These are phyloP conservation scores for Aphanomyces astaci DNA, from an alignment of 352 stramenopile genomes.

Conservation along the genomic window DNA sequence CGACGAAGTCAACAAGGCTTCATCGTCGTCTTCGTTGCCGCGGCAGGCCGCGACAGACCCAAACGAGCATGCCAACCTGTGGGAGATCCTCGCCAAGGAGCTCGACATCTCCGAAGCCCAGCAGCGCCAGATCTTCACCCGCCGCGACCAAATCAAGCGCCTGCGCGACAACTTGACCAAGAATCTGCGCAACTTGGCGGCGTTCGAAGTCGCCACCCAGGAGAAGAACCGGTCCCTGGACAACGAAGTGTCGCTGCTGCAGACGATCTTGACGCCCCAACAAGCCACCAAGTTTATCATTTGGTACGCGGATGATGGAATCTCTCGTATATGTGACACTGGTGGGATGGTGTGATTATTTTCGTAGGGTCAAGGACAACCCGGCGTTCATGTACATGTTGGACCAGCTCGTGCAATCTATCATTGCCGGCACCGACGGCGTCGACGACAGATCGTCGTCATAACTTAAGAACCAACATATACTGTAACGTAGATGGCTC, in stretches of 20 bases:
- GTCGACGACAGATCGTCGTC: not conserved
- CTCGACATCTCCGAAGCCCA: slow-evolving; percentile 60
- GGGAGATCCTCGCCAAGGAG: slow-evolving; percentile 60
- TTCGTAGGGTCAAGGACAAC: slow-evolving; percentile 55
- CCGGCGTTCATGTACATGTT: slow-evolving; percentile 84
- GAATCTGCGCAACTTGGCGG: slow-evolving; percentile 55
- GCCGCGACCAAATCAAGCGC: slow-evolving; percentile 46
- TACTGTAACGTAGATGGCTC: not conserved
- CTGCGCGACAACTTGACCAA: slow-evolving; percentile 64
- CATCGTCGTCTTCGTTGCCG: slow-evolving; percentile 33
- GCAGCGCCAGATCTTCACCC: slow-evolving; percentile 56
- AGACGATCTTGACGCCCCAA: slow-evolving; percentile 65
- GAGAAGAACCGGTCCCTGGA: slow-evolving; percentile 75
- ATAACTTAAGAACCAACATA: not conserved
- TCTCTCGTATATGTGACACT: not conserved
- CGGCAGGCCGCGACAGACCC: not conserved
- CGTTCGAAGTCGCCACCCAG: slow-evolving; percentile 61
- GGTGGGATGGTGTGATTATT: not conserved
- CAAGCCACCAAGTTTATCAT: slow-evolving; percentile 82
- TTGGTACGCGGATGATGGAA: slow-evolving; percentile 32
- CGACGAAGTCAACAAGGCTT: slow-evolving; percentile 52
- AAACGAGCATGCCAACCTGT: slow-evolving; percentile 51
- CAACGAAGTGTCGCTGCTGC: slow-evolving; percentile 53
- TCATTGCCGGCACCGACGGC: slow-evolving; percentile 20
- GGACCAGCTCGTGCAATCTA: slow-evolving; percentile 69